These are phyloP conservation scores for Camellia japonica DNA, from an alignment of 148 eudicot species.

Conservation along the genomic window DNA sequence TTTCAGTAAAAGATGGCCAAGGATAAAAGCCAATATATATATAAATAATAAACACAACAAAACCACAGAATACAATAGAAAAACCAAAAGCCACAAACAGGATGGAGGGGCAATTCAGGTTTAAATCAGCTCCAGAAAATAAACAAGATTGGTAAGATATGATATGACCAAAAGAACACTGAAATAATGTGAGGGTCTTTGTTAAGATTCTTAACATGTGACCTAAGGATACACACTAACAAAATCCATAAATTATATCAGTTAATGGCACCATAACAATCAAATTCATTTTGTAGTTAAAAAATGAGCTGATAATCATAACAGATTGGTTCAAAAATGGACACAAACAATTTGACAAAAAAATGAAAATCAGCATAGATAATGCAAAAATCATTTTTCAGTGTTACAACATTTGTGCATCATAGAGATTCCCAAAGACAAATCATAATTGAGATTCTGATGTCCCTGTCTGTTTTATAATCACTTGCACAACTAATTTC, in stretches of 20 bases:
- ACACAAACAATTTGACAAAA: neutral
- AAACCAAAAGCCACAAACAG: too few species aligned
- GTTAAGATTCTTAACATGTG: neutral
- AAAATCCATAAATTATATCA: neutral
- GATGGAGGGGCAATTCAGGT: neutral
- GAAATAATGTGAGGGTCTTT: too few species aligned
- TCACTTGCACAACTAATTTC: constrained; percentile 22
- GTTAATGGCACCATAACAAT: neutral
- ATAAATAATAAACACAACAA: neutral
- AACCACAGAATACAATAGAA: too few species aligned
- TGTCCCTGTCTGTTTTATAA: constrained; percentile 34
- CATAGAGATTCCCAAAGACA: constrained; percentile 38
- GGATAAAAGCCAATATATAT: too few species aligned
- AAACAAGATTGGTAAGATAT: neutral
- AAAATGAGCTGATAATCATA: neutral
- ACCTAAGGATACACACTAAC: neutral
- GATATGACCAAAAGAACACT: too few species aligned
- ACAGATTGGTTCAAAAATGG: neutral
- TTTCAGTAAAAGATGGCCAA: too few species aligned
- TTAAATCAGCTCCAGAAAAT: neutral
- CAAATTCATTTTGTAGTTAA: neutral
- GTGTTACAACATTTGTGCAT: constrained; percentile 17
- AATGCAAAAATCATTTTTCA: neutral
- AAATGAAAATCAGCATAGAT: neutral
- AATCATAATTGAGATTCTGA: constrained; percentile 28